Percentiles rank a stretch among this genome's conserved stretches.
Evolutionary conservation across 371 early-diverging fungal genomes (phyloP).

Genomic region (Mortierella sp.): DNA sequence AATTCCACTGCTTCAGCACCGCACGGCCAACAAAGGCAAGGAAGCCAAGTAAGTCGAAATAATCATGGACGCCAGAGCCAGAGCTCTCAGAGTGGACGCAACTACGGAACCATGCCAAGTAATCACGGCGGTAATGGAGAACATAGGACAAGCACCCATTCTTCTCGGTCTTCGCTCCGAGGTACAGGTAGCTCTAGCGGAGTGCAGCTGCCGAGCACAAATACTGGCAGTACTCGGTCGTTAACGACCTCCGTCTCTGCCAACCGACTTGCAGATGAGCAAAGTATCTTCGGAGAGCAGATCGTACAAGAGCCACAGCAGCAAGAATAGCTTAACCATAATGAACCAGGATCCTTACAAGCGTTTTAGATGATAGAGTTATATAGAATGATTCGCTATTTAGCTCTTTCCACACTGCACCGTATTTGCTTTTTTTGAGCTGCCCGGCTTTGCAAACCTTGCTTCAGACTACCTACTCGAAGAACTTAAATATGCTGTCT

Average conservation of each 20-base stretch:
- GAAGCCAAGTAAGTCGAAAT: conserved; percentile 12
- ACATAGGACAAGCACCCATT: background rate
- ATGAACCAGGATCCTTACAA: too few relatives aligned
- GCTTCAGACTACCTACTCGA: too few relatives aligned
- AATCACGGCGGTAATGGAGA: background rate
- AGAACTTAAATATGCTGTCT: too few relatives aligned
- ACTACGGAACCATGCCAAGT: conserved; percentile 1
- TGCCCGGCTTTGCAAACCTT: too few relatives aligned
- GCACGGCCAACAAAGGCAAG: conserved; percentile 4
- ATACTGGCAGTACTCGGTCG: background rate
- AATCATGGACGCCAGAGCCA: background rate
- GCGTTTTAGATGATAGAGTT: too few relatives aligned
- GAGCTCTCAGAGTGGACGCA: background rate
- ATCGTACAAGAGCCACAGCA: conserved; percentile 7
- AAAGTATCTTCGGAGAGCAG: conserved; percentile 5
- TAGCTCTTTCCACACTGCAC: too few relatives aligned
- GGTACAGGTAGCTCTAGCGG: background rate
- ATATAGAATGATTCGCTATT: too few relatives aligned
- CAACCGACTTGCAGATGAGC: background rate
- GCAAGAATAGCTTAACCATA: background rate
- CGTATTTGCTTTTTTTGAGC: too few relatives aligned
- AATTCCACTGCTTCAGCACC: background rate
- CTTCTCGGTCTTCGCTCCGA: background rate
- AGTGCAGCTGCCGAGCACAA: background rate
- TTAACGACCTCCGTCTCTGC: conserved; percentile 1